phyloP scores from a whole-genome alignment of 2,329 filamentous ascomycete genomes.

The Fusarium clavum region DNA sequence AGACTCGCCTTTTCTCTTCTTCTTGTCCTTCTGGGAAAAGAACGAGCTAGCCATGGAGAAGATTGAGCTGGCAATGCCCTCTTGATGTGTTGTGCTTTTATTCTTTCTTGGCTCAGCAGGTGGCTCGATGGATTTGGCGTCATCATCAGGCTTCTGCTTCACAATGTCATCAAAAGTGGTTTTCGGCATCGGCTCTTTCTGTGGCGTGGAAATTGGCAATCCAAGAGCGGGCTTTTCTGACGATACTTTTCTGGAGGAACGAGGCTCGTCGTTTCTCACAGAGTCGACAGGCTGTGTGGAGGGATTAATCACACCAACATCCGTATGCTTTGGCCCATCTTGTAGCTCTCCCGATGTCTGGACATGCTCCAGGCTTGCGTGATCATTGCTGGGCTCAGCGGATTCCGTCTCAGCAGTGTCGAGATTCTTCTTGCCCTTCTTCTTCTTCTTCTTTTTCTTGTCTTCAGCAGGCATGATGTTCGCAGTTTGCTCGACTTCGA shows the following conservation, averaged over 20 bases:
- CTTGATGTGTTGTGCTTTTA: slow-evolving; percentile 14
- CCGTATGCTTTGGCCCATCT: not conserved
- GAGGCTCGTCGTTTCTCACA: not conserved
- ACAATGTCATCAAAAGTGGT: not conserved
- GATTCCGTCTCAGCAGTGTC: not conserved
- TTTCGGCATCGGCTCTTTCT: not conserved
- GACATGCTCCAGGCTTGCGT: not conserved
- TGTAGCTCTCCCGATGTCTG: not conserved
- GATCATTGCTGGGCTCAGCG: not conserved
- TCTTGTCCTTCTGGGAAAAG: slow-evolving; percentile 39
- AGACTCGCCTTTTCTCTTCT: slow-evolving; percentile 39
- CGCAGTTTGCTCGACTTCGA: not conserved
- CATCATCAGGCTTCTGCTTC: not conserved
- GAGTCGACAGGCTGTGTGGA: not conserved
- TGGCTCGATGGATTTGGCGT: slow-evolving; percentile 2
- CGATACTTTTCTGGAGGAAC: not conserved
- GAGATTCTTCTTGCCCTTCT: slow-evolving; percentile 7
- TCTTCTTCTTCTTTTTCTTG: slow-evolving; percentile 37
- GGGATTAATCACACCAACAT: not conserved
- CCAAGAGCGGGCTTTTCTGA: not conserved
- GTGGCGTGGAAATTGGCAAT: slow-evolving; percentile 1
- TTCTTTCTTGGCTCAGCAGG: not conserved
- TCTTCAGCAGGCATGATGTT: slow-evolving; percentile 17
- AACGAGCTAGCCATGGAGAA: slow-evolving; percentile 9
- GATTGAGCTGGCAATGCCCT: slow-evolving; percentile 10